These are phyloP conservation scores for Cantharellus anzutake DNA, from an alignment of 768 basidiomycete genomes.

Conservation along the genomic window DNA sequence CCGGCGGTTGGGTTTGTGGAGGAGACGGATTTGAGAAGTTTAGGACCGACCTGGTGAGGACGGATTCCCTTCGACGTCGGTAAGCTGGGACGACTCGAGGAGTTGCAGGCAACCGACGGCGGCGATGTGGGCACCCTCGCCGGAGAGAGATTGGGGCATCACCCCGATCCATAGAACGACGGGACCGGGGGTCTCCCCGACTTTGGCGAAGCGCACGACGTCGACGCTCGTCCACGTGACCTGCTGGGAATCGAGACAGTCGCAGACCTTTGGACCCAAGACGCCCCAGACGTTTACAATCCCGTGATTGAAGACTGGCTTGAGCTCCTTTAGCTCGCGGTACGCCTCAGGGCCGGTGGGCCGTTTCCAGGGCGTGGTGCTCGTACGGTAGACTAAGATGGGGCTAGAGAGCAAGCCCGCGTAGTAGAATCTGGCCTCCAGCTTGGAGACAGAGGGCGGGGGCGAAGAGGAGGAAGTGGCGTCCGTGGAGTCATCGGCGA, in stretches of 20 bases:
- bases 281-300: slow-evolving; percentile 10
- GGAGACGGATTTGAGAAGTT: slow-evolving; percentile 7
- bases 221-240: slow-evolving; percentile 12
- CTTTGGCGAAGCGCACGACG: slow-evolving; percentile 10
- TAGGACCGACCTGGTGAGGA: slow-evolving; percentile 4
- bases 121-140: slow-evolving; percentile 4
- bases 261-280: slow-evolving; percentile 4
- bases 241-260: slow-evolving; percentile 6
- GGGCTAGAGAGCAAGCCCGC: slow-evolving; percentile 17
- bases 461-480: not conserved
- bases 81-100: slow-evolving; percentile 1
- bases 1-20: not conserved
- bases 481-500: not conserved
- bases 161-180: slow-evolving; percentile 10
- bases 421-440: slow-evolving; percentile 14
- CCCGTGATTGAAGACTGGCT: slow-evolving; percentile 12
- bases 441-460: not conserved
- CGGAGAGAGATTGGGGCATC: not conserved
- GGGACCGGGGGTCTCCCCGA: slow-evolving; percentile 6
- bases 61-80: slow-evolving; percentile 6
- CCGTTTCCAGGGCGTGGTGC: slow-evolving; percentile 11
- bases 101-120: slow-evolving; percentile 1
- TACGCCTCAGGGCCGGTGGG: slow-evolving; percentile 15
- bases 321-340: slow-evolving; percentile 12
- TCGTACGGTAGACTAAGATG: slow-evolving; percentile 15